Conservation (phyloP, 495 filamentous ascomycete species). For the Aspergillus sclerotioniger region DNA sequence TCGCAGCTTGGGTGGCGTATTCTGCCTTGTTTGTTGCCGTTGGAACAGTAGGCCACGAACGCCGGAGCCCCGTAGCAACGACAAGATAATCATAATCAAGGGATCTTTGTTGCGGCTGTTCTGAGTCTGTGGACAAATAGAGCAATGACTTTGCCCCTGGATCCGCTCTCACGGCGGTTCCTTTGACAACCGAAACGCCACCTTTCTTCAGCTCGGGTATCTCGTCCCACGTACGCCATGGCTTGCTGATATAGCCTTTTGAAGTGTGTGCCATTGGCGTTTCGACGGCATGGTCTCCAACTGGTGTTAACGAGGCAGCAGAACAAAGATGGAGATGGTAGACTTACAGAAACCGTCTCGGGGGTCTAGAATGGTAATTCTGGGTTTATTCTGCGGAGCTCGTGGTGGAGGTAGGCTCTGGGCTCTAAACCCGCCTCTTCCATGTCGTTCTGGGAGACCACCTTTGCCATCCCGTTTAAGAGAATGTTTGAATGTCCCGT, state of each 20-base stretch:
- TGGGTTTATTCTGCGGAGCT: conserved; percentile 34
- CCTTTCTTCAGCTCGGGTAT: conserved; percentile 4
- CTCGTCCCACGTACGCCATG: conserved; percentile 2
- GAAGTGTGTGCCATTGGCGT: conserved; percentile 21
- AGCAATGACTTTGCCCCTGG: conserved; percentile 1
- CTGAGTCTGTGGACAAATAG: background rate
- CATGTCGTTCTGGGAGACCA: background rate
- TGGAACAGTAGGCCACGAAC: conserved; percentile 58
- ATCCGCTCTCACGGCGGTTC: background rate
- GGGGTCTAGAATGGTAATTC: conserved; percentile 61
- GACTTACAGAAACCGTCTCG: conserved; percentile 59
- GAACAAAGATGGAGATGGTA: background rate
- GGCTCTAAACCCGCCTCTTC: background rate
- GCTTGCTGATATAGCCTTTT: conserved; percentile 1
- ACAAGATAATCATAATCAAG: conserved; percentile 58
- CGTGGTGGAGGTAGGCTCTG: background rate
- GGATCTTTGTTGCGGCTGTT: conserved; percentile 23
- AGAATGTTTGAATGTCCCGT: conserved; percentile 22
- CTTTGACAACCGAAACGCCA: background rate
- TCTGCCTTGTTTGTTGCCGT: conserved; percentile 44
- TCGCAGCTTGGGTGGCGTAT: conserved; percentile 51
- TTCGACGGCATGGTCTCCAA: conserved; percentile 47
- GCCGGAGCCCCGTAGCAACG: conserved; percentile 52
- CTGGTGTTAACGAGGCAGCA: conserved; percentile 2
- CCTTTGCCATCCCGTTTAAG: conserved; percentile 13